Conservation (phyloP, 129 eudicot genomes). For the Kitagawia praeruptora region DNA sequence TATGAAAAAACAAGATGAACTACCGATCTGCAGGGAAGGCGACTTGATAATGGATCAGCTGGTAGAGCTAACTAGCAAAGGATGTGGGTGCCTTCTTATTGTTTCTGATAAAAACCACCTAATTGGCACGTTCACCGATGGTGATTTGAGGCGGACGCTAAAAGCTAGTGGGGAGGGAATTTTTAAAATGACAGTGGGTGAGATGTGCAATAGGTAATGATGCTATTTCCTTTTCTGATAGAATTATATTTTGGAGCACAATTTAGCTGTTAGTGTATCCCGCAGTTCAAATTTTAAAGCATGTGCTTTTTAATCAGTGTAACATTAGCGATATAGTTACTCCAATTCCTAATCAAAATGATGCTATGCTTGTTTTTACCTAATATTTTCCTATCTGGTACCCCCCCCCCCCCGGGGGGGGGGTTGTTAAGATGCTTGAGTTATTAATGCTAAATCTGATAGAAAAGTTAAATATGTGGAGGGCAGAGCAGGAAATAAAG, state of each 20-base stretch:
- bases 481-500: not conserved
- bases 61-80: conserved; percentile 88
- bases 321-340: not conserved
- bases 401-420: too few relatives aligned
- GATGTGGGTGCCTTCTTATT: conserved; percentile 94
- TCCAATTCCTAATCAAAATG: not conserved
- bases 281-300: not conserved
- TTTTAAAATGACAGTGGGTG: conserved; percentile 89
- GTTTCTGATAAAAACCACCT: conserved; percentile 61
- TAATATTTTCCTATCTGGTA: not conserved
- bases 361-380: not conserved
- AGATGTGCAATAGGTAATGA: conserved; percentile 94
- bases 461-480: not conserved
- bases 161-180: conserved; percentile 94
- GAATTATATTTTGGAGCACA: not conserved
- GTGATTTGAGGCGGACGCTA: conserved; percentile 83
- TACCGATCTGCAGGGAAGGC: conserved; percentile 78
- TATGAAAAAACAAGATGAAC: conserved; percentile 83
- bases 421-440: not conserved
- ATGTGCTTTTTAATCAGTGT: not conserved
- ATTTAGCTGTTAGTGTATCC: not conserved
- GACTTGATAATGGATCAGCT: conserved; percentile 94
- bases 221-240: not conserved
- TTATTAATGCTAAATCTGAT: not conserved
- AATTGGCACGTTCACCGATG: conserved; percentile 93